phyloP scores from a whole-genome alignment of 805 yeast genomes.

The Candida ovalis region DNA sequence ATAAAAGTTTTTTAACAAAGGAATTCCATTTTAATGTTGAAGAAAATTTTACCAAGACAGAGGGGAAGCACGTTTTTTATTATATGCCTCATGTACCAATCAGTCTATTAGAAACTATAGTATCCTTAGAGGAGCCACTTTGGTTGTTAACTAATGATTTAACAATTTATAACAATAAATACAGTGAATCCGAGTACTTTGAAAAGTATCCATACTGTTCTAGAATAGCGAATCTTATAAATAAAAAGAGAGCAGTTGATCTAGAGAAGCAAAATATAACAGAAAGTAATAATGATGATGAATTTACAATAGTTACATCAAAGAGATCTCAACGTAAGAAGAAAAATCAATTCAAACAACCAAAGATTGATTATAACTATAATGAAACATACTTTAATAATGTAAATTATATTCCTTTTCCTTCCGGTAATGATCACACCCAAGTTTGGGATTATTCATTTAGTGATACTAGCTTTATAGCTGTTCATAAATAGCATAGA shows the following conservation, averaged over 20 bases:
- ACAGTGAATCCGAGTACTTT: conserved; percentile 24
- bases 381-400: conserved; percentile 13
- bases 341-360: conserved; percentile 7
- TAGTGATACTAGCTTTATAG: conserved; percentile 23
- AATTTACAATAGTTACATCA: conserved; percentile 12
- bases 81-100: conserved; percentile 36
- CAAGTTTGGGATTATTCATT: conserved; percentile 26
- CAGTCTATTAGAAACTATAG: conserved; percentile 23
- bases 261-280: no score
- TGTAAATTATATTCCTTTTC: conserved; percentile 1
- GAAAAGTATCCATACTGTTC: conserved; percentile 29
- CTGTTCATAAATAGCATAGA: not conserved
- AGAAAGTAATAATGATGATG: conserved; percentile 6
- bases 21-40: conserved; percentile 14
- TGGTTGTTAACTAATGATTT: conserved; percentile 31
- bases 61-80: conserved; percentile 12
- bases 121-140: conserved; percentile 20
- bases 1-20: conserved; percentile 15
- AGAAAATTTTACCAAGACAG: conserved; percentile 4
- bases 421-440: conserved; percentile 8
- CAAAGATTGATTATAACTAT: conserved; percentile 14
- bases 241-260: not conserved
- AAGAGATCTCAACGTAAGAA: conserved; percentile 8
- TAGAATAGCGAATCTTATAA: conserved; percentile 15
- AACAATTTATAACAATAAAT: conserved; percentile 24